phyloP scores from a whole-genome alignment of 1,284 basidiomycete genomes.

The Sporisorium graminicola region DNA sequence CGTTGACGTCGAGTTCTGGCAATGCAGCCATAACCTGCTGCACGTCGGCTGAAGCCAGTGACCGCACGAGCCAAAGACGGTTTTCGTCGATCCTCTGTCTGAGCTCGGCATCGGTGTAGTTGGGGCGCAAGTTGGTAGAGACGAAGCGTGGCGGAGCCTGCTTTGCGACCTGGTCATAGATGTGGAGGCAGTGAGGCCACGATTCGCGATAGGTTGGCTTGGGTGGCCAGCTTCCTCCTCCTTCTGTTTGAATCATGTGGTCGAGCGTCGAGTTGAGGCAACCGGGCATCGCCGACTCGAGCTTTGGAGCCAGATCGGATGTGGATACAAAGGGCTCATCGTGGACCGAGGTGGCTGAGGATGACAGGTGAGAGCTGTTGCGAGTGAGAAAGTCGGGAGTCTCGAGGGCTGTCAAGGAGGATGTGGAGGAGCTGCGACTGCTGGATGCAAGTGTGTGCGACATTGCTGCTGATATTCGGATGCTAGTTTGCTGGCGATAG shows the following conservation, averaged over 20 bases:
- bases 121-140: slow-evolving; percentile 36
- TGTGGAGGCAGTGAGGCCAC: slow-evolving; percentile 43
- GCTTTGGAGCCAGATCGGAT: slow-evolving; percentile 37
- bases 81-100: slow-evolving; percentile 41
- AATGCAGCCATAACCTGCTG: slow-evolving; percentile 24
- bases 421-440: slow-evolving; percentile 44
- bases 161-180: slow-evolving; percentile 34
- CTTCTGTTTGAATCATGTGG: slow-evolving; percentile 40
- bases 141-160: slow-evolving; percentile 48
- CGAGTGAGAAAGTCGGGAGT: slow-evolving; percentile 35
- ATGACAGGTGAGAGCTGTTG: slow-evolving; percentile 35
- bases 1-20: slow-evolving; percentile 24
- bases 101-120: slow-evolving; percentile 38
- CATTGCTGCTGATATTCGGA: slow-evolving; percentile 12
- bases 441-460: slow-evolving; percentile 20
- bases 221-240: slow-evolving; percentile 49
- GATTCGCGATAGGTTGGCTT: slow-evolving; percentile 40
- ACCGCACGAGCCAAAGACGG: slow-evolving; percentile 35
- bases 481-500: background rate
- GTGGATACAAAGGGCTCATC: slow-evolving; percentile 28
- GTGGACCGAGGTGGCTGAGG: slow-evolving; percentile 43
- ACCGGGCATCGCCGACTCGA: slow-evolving; percentile 26
- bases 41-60: slow-evolving; percentile 23
- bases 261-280: slow-evolving; percentile 30
- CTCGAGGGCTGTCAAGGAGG: slow-evolving; percentile 33